Evolutionary conservation across 345 rosid species (phyloP).

Genomic region (Eucalyptus pauciflora): DNA sequence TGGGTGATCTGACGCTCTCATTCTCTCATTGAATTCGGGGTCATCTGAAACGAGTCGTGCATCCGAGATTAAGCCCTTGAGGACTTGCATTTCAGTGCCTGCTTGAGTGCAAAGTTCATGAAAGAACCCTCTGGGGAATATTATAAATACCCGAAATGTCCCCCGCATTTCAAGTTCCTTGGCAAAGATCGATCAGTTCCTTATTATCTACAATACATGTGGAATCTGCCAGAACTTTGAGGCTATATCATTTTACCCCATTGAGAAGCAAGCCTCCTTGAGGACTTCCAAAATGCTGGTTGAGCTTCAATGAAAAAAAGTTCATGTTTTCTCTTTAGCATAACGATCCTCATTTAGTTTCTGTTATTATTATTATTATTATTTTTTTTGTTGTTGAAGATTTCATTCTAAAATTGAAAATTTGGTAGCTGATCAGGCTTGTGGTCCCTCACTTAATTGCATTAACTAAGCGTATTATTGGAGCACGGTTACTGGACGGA

Average conservation of each 20-base stretch:
- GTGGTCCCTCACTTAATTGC: not conserved
- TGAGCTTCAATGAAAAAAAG: not conserved
- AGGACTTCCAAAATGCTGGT: not conserved
- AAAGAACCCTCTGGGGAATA: not conserved
- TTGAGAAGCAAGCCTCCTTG: not conserved
- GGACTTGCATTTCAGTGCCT: not conserved
- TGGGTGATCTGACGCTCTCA: not conserved
- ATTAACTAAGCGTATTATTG: not conserved
- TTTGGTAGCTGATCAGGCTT: not conserved
- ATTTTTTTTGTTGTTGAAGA: not conserved
- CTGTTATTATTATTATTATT: not conserved
- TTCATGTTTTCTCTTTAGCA: not conserved
- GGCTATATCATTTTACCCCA: not conserved
- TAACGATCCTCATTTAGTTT: not conserved
- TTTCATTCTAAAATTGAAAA: not conserved
- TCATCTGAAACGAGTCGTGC: not conserved
- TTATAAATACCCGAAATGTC: not conserved
- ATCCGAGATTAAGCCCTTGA: not conserved
- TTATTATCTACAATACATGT: not conserved
- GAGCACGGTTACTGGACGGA: not conserved
- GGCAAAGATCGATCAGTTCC: not conserved
- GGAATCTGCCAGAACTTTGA: not conserved
- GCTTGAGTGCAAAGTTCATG: not conserved
- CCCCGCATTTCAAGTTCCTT: not conserved
- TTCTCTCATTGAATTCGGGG: not conserved